Evolutionary conservation across 495 filamentous ascomycete species (phyloP).

Genomic region (Halenospora varia): DNA sequence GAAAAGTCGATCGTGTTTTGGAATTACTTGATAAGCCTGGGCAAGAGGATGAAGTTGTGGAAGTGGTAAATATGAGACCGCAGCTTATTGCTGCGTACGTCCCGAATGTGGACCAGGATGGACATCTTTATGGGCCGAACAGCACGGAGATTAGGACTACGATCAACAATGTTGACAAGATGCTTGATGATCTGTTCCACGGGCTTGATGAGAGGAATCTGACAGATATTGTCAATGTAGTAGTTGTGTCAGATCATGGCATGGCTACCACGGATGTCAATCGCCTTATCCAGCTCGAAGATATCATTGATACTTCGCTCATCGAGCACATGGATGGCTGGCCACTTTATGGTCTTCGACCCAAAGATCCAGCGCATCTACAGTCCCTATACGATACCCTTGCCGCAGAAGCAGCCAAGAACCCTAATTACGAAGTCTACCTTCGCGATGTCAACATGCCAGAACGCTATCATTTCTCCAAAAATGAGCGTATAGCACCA

Average conservation of each 20-base stretch:
- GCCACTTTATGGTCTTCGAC: constrained; percentile 85
- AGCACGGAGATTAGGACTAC: constrained; percentile 80
- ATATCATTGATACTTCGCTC: constrained; percentile 68
- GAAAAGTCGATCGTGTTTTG: constrained; percentile 74
- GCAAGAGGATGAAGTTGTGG: constrained; percentile 39
- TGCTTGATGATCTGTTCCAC: constrained; percentile 71
- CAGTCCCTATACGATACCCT: constrained; percentile 47
- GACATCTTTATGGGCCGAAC: constrained; percentile 87
- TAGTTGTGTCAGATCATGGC: constrained; percentile 96
- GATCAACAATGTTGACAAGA: constrained; percentile 70
- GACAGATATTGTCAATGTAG: constrained; percentile 86
- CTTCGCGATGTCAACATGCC: constrained; percentile 80
- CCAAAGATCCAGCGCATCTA: constrained; percentile 58
- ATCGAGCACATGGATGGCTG: constrained; percentile 89
- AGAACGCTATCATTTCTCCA: constrained; percentile 78
- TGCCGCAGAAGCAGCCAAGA: constrained; percentile 45
- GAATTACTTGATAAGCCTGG: constrained; percentile 79
- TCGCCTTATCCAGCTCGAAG: constrained; percentile 90
- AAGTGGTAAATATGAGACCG: constrained; percentile 49
- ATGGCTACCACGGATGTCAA: constrained; percentile 88
- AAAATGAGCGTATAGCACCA: constrained; percentile 84
- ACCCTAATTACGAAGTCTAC: constrained; percentile 76
- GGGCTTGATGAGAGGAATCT: constrained; percentile 80
- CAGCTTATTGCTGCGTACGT: constrained; percentile 94
- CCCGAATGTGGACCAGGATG: constrained; percentile 81